These are phyloP conservation scores for Petunia hybrid DNA, from an alignment of 305 asterid genomes.

Conservation along the genomic window DNA sequence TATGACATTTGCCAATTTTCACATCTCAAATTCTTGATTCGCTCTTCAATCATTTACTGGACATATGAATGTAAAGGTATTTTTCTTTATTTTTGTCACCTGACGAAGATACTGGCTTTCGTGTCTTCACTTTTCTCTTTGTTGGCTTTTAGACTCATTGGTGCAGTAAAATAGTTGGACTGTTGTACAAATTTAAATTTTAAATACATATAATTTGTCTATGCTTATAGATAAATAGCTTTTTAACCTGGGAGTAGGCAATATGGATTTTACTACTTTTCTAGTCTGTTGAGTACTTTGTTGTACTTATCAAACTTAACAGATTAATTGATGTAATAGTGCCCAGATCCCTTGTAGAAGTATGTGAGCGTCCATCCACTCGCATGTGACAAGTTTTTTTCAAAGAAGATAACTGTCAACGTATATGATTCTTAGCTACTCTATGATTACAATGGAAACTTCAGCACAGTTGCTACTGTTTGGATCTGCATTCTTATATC, in stretches of 20 bases:
- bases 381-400: not conserved
- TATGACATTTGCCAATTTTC: conserved; percentile 93
- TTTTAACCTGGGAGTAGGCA: not conserved
- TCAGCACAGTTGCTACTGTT: not conserved
- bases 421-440: not conserved
- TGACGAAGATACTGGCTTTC: not conserved
- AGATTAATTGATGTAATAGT: not conserved
- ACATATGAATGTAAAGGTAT: conserved; percentile 92
- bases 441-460: not conserved
- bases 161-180: not conserved
- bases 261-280: not conserved
- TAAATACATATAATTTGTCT: not conserved
- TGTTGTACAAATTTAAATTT: not conserved
- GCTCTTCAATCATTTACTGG: conserved; percentile 94
- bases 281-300: not conserved
- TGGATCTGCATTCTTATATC: not conserved
- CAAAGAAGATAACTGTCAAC: not conserved
- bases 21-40: conserved; percentile 75
- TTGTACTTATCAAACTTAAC: not conserved
- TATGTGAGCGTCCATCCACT: not conserved
- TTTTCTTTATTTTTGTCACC: not conserved
- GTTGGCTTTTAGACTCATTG: not conserved
- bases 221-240: not conserved
- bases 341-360: not conserved
- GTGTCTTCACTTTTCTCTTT: conserved; percentile 9